These are phyloP conservation scores for Cryptosporidium meleagridis DNA, from an alignment of 169 alveolate genomes.

Conservation along the genomic window DNA sequence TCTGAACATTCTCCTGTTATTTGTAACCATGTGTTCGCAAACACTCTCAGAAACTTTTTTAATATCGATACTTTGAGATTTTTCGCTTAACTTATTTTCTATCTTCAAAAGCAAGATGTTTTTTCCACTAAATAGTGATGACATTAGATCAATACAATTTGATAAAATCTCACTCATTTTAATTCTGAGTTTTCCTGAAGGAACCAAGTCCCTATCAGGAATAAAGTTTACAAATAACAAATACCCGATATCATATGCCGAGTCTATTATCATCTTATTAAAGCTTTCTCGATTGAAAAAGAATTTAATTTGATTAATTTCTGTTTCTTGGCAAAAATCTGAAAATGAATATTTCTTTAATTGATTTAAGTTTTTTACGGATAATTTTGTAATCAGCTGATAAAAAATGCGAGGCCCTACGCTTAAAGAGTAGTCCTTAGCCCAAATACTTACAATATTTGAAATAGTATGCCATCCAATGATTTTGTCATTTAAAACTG, in stretches of 20 bases:
- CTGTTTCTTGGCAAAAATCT: conserved; percentile 38
- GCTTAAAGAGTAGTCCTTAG: conserved; percentile 11
- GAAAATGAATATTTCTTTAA: conserved; percentile 3
- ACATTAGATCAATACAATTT: background rate
- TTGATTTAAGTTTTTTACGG: conserved; percentile 18
- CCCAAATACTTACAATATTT: background rate
- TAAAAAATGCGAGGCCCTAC: background rate
- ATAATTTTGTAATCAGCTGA: conserved; percentile 21
- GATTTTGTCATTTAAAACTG: background rate
- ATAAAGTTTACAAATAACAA: background rate
- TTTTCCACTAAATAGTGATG: background rate
- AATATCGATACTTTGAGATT: background rate
- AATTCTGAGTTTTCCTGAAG: background rate
- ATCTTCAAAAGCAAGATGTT: background rate
- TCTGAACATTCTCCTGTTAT: conserved; percentile 21
- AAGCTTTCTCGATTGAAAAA: conserved; percentile 38
- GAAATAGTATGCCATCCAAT: conserved; percentile 37
- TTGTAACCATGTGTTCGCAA: background rate
- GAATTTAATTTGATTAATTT: background rate
- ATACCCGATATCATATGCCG: conserved; percentile 32
- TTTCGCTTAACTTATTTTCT: background rate
- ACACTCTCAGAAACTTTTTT: background rate
- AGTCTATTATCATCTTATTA: conserved; percentile 8
- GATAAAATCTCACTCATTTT: background rate
- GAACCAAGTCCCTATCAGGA: background rate